Evolutionary conservation across 768 basidiomycete species (phyloP).

Genomic region (Pleurotus salmoneostramineus): DNA sequence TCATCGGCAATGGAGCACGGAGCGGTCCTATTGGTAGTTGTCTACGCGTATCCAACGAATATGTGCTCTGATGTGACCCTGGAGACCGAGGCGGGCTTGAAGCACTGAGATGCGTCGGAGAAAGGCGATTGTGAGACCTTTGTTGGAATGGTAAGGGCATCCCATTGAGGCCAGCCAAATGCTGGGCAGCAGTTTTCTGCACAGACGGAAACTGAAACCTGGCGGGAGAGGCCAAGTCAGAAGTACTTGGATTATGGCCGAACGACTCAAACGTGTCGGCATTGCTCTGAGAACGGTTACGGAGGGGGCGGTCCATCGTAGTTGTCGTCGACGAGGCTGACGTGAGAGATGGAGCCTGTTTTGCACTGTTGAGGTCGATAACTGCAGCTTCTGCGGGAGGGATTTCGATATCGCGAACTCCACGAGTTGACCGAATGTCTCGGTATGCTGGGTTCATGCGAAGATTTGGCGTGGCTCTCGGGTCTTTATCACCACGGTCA

Average conservation of each 20-base stretch:
- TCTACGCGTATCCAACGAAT: slow-evolving; percentile 45
- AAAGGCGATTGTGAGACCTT: slow-evolving; percentile 18
- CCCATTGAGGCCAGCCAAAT: slow-evolving; percentile 10
- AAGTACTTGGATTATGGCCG: slow-evolving; percentile 5
- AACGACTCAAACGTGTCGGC: slow-evolving; percentile 21
- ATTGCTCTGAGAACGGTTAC: slow-evolving; percentile 41
- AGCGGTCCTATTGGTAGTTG: slow-evolving; percentile 17
- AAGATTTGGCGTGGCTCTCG: slow-evolving; percentile 16
- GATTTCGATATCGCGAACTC: slow-evolving; percentile 34
- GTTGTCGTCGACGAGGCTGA: slow-evolving; percentile 15
- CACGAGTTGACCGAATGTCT: slow-evolving; percentile 19
- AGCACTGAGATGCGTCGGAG: slow-evolving; percentile 26
- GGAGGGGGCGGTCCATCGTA: slow-evolving; percentile 22
- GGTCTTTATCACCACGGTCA: slow-evolving; percentile 8
- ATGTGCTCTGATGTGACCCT: slow-evolving; percentile 49
- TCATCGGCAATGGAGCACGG: slow-evolving; percentile 27
- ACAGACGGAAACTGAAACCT: slow-evolving; percentile 40
- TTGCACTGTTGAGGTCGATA: slow-evolving; percentile 13
- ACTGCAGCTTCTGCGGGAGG: slow-evolving; percentile 19
- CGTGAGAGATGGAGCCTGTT: slow-evolving; percentile 11
- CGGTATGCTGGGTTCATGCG: slow-evolving; percentile 12
- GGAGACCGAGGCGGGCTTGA: slow-evolving; percentile 24
- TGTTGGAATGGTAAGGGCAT: slow-evolving; percentile 14
- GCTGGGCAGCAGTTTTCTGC: slow-evolving; percentile 8
- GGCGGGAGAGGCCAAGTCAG: slow-evolving; percentile 28